These are phyloP conservation scores for Tricholoma bakamatsutake DNA, from an alignment of 768 basidiomycete genomes.

Conservation along the genomic window DNA sequence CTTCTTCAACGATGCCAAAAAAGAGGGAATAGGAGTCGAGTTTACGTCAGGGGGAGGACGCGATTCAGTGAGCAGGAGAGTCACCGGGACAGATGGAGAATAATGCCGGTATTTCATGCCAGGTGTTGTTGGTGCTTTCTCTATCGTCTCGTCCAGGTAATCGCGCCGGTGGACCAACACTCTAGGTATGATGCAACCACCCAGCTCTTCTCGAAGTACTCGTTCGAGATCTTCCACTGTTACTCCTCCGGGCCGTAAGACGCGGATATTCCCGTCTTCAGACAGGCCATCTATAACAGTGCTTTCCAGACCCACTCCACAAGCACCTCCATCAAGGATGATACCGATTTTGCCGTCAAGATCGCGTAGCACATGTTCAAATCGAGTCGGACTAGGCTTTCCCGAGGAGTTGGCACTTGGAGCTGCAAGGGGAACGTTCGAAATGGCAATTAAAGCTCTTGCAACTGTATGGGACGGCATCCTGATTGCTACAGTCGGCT, in stretches of 20 bases:
- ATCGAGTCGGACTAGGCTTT: slow-evolving; percentile 88
- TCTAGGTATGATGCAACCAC: slow-evolving; percentile 33
- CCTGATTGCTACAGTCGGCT: slow-evolving; percentile 80
- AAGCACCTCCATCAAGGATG: slow-evolving; percentile 90
- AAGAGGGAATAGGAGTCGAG: slow-evolving; percentile 25
- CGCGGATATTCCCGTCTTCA: slow-evolving; percentile 66
- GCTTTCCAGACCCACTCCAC: slow-evolving; percentile 89
- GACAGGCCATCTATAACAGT: slow-evolving; percentile 90
- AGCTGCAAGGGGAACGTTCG: slow-evolving; percentile 79
- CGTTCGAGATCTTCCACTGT: slow-evolving; percentile 82
- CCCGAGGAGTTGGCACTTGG: slow-evolving; percentile 95
- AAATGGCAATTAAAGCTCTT: slow-evolving; percentile 74
- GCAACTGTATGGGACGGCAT: slow-evolving; percentile 96
- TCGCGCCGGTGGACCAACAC: slow-evolving; percentile 81
- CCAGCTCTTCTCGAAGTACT: slow-evolving; percentile 39
- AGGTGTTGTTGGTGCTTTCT: slow-evolving; percentile 85
- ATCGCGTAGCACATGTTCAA: slow-evolving; percentile 79
- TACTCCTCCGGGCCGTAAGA: slow-evolving; percentile 88
- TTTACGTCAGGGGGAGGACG: slow-evolving; percentile 30
- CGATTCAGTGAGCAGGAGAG: slow-evolving; percentile 56
- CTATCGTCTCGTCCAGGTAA: slow-evolving; percentile 62
- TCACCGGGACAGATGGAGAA: slow-evolving; percentile 84
- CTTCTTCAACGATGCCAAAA: slow-evolving; percentile 39
- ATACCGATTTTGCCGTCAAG: slow-evolving; percentile 66
- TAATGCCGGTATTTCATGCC: slow-evolving; percentile 99